phyloP scores from a whole-genome alignment of 2,329 filamentous ascomycete species.

The Fusarium chlamydosporum region DNA sequence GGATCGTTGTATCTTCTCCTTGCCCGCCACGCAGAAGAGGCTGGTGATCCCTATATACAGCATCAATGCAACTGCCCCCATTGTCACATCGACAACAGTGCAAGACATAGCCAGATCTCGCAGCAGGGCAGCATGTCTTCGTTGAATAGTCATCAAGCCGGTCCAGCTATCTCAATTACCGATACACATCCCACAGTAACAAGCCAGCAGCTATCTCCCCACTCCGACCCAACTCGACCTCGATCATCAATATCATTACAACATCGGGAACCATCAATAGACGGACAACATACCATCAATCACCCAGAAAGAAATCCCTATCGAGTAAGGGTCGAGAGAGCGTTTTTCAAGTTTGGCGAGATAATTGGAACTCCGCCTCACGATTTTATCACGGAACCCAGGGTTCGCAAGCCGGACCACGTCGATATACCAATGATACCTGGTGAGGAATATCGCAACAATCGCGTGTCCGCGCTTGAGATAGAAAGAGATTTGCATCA shows the following conservation, averaged over 20 bases:
- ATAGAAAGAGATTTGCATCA: constrained; percentile 15
- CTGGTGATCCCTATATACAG: not conserved
- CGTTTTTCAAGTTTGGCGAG: constrained; percentile 60
- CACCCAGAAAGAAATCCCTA: constrained; percentile 41
- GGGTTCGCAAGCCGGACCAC: not conserved
- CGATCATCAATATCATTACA: constrained; percentile 1
- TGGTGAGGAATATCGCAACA: constrained; percentile 5
- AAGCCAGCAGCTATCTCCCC: not conserved
- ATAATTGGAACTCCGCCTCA: constrained; percentile 63
- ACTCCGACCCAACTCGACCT: not conserved
- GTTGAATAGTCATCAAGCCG: not conserved
- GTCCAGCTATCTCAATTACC: not conserved
- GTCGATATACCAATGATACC: constrained; percentile 30
- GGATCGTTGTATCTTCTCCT: constrained; percentile 71
- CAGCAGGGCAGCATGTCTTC: constrained; percentile 4
- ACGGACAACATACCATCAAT: constrained; percentile 21
- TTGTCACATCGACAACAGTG: not conserved
- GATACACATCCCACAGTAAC: not conserved
- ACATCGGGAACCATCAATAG: not conserved
- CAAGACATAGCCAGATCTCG: not conserved
- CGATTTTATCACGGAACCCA: constrained; percentile 51
- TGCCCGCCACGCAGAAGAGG: constrained; percentile 46
- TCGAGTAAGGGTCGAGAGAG: constrained; percentile 60
- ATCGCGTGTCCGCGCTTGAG: not conserved
- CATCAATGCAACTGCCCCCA: constrained; percentile 39